phyloP scores from a whole-genome alignment of 148 eudicot genomes.

The Camellia lanceoleosa region DNA sequence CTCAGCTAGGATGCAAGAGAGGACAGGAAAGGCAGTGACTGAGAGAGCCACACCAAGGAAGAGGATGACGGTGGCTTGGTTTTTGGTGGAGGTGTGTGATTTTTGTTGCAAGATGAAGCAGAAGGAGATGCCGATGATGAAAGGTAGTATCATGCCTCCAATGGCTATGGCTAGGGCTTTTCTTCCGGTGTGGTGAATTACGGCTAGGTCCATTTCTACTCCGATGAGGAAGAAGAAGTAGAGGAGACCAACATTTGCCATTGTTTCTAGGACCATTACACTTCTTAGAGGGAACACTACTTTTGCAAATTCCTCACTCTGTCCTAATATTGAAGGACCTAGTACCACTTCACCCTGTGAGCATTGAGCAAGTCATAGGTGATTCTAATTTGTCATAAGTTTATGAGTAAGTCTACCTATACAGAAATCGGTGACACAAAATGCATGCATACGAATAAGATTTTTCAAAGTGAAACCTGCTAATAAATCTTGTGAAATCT shows the following conservation, averaged over 20 bases:
- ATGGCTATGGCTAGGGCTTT: conserved; percentile 53
- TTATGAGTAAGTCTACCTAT: no score
- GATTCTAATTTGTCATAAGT: background rate
- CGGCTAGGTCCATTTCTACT: conserved; percentile 55
- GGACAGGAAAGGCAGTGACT: conserved; percentile 68
- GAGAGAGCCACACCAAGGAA: conserved; percentile 62
- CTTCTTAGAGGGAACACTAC: conserved; percentile 55
- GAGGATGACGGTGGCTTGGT: conserved; percentile 39
- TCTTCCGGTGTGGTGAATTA: conserved; percentile 40
- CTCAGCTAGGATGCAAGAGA: conserved; percentile 66
- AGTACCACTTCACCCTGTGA: conserved; percentile 58
- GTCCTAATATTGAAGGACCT: conserved; percentile 62
- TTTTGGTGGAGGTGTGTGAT: background rate
- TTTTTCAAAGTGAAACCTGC: no score
- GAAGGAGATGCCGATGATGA: conserved; percentile 43
- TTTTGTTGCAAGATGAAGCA: conserved; percentile 26
- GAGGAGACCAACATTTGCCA: conserved; percentile 66
- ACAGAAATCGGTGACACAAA: no score
- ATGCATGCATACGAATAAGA: no score
- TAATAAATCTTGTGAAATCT: no score
- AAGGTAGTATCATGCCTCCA: conserved; percentile 59
- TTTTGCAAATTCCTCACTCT: conserved; percentile 25
- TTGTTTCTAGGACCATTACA: conserved; percentile 60
- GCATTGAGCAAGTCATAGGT: background rate
- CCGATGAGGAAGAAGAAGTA: conserved; percentile 69